Evolutionary conservation across 169 alveolate genomes (phyloP).

Genomic region (Plasmodium vivax): DNA sequence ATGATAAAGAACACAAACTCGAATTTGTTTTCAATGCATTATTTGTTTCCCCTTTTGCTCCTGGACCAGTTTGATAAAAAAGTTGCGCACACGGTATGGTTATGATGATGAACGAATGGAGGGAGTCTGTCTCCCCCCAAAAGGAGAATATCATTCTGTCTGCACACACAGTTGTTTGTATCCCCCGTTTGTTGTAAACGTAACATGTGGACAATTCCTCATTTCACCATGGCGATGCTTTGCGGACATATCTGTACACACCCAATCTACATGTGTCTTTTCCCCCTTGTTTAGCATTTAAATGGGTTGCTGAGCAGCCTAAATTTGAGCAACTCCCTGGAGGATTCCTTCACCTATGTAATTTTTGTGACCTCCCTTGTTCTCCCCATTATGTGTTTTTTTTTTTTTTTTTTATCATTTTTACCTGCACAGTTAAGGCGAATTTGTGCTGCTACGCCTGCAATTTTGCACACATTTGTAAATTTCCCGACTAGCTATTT

Average conservation of each 20-base stretch:
- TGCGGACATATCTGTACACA: not conserved
- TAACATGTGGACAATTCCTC: not conserved
- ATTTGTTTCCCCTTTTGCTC: constrained; percentile 63
- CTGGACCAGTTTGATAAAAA: constrained; percentile 25
- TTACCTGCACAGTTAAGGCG: not conserved
- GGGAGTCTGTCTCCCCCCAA: not conserved
- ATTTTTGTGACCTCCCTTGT: constrained; percentile 7
- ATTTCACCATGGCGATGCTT: not conserved
- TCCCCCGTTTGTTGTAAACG: not conserved
- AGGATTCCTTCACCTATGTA: constrained; percentile 40
- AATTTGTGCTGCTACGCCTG: not conserved
- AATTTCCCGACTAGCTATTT: not conserved
- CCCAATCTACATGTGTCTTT: not conserved
- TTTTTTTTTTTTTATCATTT: not conserved
- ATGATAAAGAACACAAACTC: constrained; percentile 58
- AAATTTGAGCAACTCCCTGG: constrained; percentile 9
- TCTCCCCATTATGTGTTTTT: not conserved
- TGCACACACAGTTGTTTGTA: not conserved
- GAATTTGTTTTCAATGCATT: constrained; percentile 66
- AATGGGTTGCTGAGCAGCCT: constrained; percentile 10
- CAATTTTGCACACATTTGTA: constrained; percentile 1
- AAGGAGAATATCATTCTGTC: not conserved
- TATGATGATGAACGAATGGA: not conserved
- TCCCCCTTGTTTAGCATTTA: constrained; percentile 24
- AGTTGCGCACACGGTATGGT: constrained; percentile 2